A percentile compares a stretch with the other conserved stretches of the same genome.
Evolutionary conservation across 2,329 filamentous ascomycete species (phyloP).

Genomic region (Diplodia sapinea): DNA sequence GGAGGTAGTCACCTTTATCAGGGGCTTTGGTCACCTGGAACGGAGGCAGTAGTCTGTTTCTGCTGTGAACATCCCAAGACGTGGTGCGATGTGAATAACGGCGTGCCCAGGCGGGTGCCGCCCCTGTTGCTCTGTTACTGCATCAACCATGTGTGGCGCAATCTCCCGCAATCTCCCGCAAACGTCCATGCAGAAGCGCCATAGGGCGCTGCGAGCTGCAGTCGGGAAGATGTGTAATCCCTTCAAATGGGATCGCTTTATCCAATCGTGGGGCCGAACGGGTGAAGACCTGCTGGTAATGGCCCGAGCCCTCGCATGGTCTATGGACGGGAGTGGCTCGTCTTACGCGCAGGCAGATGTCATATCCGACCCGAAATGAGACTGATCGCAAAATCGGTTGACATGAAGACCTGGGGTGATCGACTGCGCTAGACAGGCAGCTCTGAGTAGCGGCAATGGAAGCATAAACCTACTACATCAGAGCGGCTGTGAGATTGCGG

Average conservation of each 20-base stretch:
- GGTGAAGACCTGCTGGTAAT: slow-evolving; percentile 6
- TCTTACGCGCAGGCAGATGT: slow-evolving; percentile 21
- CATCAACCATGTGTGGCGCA: slow-evolving; percentile 9
- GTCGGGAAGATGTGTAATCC: background rate
- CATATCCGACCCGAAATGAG: slow-evolving; percentile 18
- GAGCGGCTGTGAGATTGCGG: slow-evolving; percentile 15
- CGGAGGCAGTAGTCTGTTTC: slow-evolving; percentile 16
- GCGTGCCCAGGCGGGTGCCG: background rate
- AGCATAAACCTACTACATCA: background rate
- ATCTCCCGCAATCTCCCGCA: slow-evolving; percentile 3
- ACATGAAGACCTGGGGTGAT: slow-evolving; percentile 11
- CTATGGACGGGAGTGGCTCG: slow-evolving; percentile 21
- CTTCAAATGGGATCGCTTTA: slow-evolving; percentile 10
- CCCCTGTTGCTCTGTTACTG: slow-evolving; percentile 11
- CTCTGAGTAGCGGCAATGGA: slow-evolving; percentile 7
- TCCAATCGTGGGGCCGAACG: background rate
- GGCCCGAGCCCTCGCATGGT: background rate
- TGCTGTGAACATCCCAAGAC: slow-evolving; percentile 5
- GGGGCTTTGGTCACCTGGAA: slow-evolving; percentile 22
- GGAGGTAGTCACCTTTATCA: slow-evolving; percentile 6
- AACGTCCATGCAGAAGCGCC: slow-evolving; percentile 15
- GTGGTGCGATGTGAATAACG: background rate
- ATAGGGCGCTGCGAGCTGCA: background rate
- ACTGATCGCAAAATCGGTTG: slow-evolving; percentile 11
- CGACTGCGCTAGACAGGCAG: slow-evolving; percentile 10